Conservation (phyloP, 2,329 filamentous ascomycete species). For the Fusarium anguioides region DNA sequence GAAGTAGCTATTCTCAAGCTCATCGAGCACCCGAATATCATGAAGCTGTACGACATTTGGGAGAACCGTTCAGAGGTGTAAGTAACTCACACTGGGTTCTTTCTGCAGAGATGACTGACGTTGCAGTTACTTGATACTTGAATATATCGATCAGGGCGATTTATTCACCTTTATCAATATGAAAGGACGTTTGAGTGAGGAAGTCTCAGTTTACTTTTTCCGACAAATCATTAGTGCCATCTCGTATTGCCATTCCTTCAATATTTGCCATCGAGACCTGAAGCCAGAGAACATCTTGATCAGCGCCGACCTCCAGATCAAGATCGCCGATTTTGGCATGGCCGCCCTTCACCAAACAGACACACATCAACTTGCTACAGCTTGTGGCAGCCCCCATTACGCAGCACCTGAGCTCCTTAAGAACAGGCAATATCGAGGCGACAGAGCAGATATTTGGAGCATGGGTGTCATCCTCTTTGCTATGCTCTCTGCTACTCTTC, state of each 20-base stretch:
- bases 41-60: constrained; percentile 96
- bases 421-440: constrained; percentile 81
- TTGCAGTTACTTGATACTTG: constrained; percentile 87
- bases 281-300: constrained; percentile 98
- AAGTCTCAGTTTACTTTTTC: constrained; percentile 85
- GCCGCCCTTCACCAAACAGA: constrained; percentile 87
- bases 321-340: constrained; percentile 98
- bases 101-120: constrained; percentile 14
- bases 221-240: constrained; percentile 93
- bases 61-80: constrained; percentile 96
- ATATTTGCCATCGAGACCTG: constrained; percentile 94
- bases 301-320: constrained; percentile 79
- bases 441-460: constrained; percentile 94
- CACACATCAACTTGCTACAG: constrained; percentile 83
- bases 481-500: constrained; percentile 83
- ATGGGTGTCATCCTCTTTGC: constrained; percentile 91
- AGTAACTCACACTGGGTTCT: constrained; percentile 50
- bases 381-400: constrained; percentile 96
- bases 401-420: constrained; percentile 92
- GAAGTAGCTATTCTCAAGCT: constrained; percentile 98
- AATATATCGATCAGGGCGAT: constrained; percentile 84
- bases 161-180: constrained; percentile 87
- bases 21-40: constrained; percentile 93
- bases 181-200: constrained; percentile 79
- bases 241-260: constrained; percentile 91